phyloP scores from a whole-genome alignment of 208 protist genomes.

The Wallacemonas rigidus region DNA sequence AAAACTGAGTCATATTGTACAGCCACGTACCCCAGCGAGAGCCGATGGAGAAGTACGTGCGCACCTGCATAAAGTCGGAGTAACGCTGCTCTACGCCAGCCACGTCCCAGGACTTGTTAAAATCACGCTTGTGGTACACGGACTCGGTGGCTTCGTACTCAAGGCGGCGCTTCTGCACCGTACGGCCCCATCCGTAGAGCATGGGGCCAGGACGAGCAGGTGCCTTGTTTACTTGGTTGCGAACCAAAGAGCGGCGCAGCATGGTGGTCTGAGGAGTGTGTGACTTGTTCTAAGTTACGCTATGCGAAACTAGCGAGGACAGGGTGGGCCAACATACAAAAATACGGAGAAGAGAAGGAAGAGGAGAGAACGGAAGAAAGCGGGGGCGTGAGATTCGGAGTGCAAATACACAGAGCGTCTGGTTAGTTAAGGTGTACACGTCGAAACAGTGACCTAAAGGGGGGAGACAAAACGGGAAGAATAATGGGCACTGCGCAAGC shows the following conservation, averaged over 20 bases:
- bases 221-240: conserved; percentile 76
- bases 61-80: conserved; percentile 90
- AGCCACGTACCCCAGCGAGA: conserved; percentile 89
- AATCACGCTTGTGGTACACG: conserved; percentile 91
- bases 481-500: too few relatives aligned
- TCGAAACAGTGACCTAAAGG: too few relatives aligned
- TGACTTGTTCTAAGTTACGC: conserved; percentile 7
- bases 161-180: conserved; percentile 89
- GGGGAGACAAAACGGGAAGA: too few relatives aligned
- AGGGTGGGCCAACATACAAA: not conserved
- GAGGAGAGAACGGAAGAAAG: not conserved
- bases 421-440: too few relatives aligned
- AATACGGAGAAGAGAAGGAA: conserved; percentile 1
- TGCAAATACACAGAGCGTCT: not conserved
- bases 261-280: conserved; percentile 33
- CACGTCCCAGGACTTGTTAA: conserved; percentile 91
- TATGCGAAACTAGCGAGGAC: conserved; percentile 3
- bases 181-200: conserved; percentile 90
- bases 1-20: conserved; percentile 89
- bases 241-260: conserved; percentile 72
- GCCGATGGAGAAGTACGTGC: conserved; percentile 88
- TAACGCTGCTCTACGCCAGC: conserved; percentile 89
- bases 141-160: conserved; percentile 91
- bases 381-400: not conserved
- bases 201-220: conserved; percentile 84